phyloP scores from a whole-genome alignment of 768 basidiomycete species.

The Podaxis carcinomalis region DNA sequence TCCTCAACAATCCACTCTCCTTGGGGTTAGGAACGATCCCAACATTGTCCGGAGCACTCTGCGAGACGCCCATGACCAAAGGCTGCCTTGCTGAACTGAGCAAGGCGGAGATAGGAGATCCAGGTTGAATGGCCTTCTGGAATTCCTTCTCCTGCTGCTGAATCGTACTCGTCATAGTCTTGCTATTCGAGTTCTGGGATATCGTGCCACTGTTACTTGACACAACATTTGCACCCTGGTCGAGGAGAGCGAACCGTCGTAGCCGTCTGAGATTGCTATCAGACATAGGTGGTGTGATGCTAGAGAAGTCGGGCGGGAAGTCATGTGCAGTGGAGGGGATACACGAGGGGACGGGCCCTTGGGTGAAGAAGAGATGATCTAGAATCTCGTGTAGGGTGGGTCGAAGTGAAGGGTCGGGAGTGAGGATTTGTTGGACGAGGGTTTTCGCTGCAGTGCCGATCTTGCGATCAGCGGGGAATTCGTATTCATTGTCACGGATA shows the following conservation, averaged over 20 bases:
- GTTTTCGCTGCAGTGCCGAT: constrained; percentile 71
- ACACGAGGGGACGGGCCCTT: constrained; percentile 74
- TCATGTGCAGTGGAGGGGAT: constrained; percentile 82
- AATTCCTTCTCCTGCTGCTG: constrained; percentile 94
- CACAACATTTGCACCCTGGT: constrained; percentile 39
- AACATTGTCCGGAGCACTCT: constrained; percentile 15
- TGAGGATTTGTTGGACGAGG: constrained; percentile 82
- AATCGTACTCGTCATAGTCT: constrained; percentile 53
- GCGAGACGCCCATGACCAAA: constrained; percentile 57
- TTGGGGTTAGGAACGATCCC: constrained; percentile 17
- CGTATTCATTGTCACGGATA: constrained; percentile 91
- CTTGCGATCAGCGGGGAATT: constrained; percentile 75
- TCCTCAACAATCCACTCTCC: constrained; percentile 44
- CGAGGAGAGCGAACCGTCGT: constrained; percentile 57
- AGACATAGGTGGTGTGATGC: constrained; percentile 56
- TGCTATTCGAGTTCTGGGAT: constrained; percentile 22
- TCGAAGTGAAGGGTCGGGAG: constrained; percentile 75
- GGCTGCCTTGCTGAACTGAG: constrained; percentile 88
- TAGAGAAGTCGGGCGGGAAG: constrained; percentile 66
- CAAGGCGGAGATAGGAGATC: constrained; percentile 88
- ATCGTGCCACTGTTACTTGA: constrained; percentile 3
- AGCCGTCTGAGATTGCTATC: constrained; percentile 68
- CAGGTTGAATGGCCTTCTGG: constrained; percentile 92
- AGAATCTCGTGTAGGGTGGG: constrained; percentile 85
- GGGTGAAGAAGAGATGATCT: constrained; percentile 77